Base-by-base conservation (phyloP, 345 rosid genomes). In the Eucalyptus guilfoylei region DNA sequence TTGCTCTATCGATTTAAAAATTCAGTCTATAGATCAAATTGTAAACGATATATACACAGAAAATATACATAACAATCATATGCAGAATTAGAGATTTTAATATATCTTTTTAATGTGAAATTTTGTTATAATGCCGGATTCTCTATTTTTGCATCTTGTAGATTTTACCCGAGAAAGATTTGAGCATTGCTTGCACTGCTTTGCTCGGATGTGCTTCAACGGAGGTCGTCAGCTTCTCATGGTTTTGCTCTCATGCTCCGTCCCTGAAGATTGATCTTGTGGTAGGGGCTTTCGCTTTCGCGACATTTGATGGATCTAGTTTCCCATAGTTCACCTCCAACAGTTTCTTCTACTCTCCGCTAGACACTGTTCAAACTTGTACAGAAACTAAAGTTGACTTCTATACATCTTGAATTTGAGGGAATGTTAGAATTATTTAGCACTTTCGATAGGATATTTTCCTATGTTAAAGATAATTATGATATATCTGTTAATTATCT, bases 131-230 rank as follows among this genome's bases (percentile, higher is more conserved):
- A 19, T 10, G 47, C 14, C 30, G 7, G 83, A 76, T n/a, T 37
- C 88, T 85, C 91, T 92, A 95, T 90, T 94, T 96, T 90, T 94
- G 94, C 91, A 97, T 96, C 96, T 94, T 95, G 95, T 96, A 96
- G 90, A 97, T 97, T 94, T 97, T 95, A 26, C 90, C 96, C 95
- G 95, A 88, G 91, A 97, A 97, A 8, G 97, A 95, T 93, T 94
- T 96, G 93, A 97, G 93, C 90, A 97, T 97, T 80, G 95, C 95
- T 90, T 95, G 96, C 89, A 96, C 95, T 85, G 96, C 92, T 91
- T 92, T 92, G 92, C 94, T 96, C 17, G 95, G 94, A 89, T 95
- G 97, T 86, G 93, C 95, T 90, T 96, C 98, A 10, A 97, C 96
- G 69, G 93, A 83, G 64, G 91, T 88, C 81, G 89, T 90, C 90